Conservation (phyloP, 208 protist species). For the Leishmania turanica region DNA sequence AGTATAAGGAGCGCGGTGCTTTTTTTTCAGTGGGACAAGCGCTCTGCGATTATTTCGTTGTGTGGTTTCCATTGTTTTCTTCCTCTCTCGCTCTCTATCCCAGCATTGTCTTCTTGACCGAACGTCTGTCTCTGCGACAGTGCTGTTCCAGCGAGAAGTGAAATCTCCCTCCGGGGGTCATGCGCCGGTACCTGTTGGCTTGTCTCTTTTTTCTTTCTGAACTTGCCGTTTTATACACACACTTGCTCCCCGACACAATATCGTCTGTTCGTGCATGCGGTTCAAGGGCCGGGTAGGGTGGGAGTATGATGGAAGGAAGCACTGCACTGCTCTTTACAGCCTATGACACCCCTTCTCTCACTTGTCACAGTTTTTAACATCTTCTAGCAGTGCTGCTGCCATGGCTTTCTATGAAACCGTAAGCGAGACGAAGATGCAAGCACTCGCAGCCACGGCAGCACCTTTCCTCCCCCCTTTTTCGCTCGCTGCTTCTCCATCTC, state of each 20-base stretch:
- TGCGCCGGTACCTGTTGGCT: background rate
- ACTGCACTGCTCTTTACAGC: background rate
- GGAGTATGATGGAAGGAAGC: background rate
- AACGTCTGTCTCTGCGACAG: too few species aligned
- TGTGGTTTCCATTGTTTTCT: background rate
- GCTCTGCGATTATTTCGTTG: background rate
- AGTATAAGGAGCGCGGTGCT: background rate
- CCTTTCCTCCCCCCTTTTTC: background rate
- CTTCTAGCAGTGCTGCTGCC: background rate
- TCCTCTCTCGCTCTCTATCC: background rate
- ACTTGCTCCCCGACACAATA: background rate
- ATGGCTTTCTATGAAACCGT: background rate
- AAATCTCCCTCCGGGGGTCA: too few species aligned
- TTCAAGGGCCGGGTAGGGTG: background rate
- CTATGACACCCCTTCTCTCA: background rate
- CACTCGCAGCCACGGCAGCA: background rate
- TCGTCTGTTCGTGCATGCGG: background rate
- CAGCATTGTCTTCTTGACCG: background rate
- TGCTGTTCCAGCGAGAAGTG: too few species aligned
- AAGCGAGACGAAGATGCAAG: background rate
- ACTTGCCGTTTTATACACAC: background rate
- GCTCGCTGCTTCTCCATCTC: background rate
- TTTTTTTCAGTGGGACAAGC: too few species aligned
- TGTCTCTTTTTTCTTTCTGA: constrained; percentile 9
- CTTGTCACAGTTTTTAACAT: background rate